A percentile compares a stretch with the other conserved stretches of the same genome.
These are phyloP conservation scores for Sporothrix pseudoabietina DNA, from an alignment of 2,329 filamentous ascomycete genomes.

Conservation along the genomic window DNA sequence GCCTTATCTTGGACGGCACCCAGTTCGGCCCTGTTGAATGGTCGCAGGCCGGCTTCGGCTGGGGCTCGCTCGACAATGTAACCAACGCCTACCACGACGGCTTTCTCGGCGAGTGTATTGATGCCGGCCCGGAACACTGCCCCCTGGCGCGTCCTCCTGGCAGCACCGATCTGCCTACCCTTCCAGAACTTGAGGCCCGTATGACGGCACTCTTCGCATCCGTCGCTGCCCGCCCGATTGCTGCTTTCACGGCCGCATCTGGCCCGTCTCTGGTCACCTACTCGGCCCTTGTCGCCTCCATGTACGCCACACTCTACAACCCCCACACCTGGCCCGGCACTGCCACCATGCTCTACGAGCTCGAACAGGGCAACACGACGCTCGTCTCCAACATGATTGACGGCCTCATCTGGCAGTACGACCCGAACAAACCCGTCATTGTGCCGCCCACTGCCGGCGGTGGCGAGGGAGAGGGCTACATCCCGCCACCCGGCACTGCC, in stretches of 20 bases:
- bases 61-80: slow-evolving; percentile 52
- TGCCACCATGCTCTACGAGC: slow-evolving; percentile 48
- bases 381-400: slow-evolving; percentile 48
- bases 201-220: slow-evolving; percentile 46
- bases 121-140: slow-evolving; percentile 51
- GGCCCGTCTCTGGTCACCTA: slow-evolving; percentile 53
- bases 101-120: slow-evolving; percentile 54
- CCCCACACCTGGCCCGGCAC: slow-evolving; percentile 47
- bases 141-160: slow-evolving; percentile 45
- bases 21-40: slow-evolving; percentile 53
- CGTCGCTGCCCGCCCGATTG: slow-evolving; percentile 45
- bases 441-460: slow-evolving; percentile 10
- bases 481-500: slow-evolving; percentile 15
- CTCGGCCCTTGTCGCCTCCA: slow-evolving; percentile 44
- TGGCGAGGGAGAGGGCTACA: slow-evolving; percentile 1
- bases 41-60: slow-evolving; percentile 50
- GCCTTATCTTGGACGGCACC: slow-evolving; percentile 54
- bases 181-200: slow-evolving; percentile 44
- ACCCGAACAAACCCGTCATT: slow-evolving; percentile 40
- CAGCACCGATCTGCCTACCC: slow-evolving; percentile 36
- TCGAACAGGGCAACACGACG: slow-evolving; percentile 51
- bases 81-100: slow-evolving; percentile 55
- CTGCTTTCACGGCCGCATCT: slow-evolving; percentile 44
- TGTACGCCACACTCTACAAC: slow-evolving; percentile 51
- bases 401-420: slow-evolving; percentile 45